A percentile compares a stretch with the other conserved stretches of the same genome.
Evolutionary conservation across 306 rosid genomes (phyloP).

Genomic region (Ormosia semicastrata): DNA sequence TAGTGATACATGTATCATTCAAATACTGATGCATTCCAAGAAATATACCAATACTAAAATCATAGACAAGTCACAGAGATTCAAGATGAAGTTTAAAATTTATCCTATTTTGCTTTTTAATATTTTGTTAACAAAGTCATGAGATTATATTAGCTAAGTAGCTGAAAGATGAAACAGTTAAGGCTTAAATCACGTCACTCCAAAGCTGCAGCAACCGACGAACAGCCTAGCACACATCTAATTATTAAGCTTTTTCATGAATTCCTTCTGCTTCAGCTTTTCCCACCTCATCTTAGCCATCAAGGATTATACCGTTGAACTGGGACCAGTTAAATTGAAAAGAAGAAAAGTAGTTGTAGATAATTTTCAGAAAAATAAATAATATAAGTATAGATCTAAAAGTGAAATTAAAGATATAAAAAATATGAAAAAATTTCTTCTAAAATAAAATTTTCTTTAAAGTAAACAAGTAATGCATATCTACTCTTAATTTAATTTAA

Average conservation of each 20-base stretch:
- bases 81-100: not conserved
- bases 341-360: not conserved
- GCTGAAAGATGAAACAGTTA: too few species aligned
- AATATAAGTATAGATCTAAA: too few species aligned
- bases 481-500: too few species aligned
- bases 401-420: too few species aligned
- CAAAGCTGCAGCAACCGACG: not conserved
- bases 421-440: too few species aligned
- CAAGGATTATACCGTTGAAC: not conserved
- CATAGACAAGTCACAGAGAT: not conserved
- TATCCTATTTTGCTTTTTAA: not conserved
- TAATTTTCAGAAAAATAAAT: too few species aligned
- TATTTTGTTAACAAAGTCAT: not conserved
- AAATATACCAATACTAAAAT: not conserved
- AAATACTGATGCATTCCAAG: not conserved
- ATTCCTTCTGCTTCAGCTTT: too few species aligned
- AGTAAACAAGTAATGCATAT: too few species aligned
- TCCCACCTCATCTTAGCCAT: not conserved
- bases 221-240: not conserved
- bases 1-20: not conserved
- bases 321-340: not conserved
- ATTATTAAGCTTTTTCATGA: not conserved
- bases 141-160: not conserved
- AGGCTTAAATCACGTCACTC: not conserved
- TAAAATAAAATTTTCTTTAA: too few species aligned